Conservation (phyloP, 306 rosid genomes). For the Vigna reflexopilosa region DNA sequence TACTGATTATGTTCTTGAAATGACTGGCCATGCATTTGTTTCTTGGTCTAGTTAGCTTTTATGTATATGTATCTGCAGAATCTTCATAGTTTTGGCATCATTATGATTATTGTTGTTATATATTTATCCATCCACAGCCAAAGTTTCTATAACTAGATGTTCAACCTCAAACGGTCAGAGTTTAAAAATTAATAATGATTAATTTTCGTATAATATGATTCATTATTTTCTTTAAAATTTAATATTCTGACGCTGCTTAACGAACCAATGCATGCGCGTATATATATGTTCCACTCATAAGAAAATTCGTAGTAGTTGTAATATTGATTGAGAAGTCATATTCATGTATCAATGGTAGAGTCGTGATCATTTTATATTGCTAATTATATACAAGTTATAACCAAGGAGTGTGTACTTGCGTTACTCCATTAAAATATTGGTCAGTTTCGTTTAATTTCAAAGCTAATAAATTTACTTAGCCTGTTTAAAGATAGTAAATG, state of each 20-base stretch:
- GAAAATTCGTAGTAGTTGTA: background rate
- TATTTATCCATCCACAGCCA: background rate
- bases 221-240: background rate
- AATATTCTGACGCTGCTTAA: background rate
- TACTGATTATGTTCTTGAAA: slow-evolving; percentile 42
- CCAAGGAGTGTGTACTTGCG: background rate
- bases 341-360: background rate
- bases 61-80: slow-evolving; percentile 53
- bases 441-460: background rate
- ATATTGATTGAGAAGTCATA: background rate
- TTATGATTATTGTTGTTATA: slow-evolving; percentile 3
- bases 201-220: background rate
- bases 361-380: background rate
- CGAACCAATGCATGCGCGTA: background rate
- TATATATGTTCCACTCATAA: background rate
- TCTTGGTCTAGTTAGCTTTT: slow-evolving; percentile 43
- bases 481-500: background rate
- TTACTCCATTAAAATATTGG: slow-evolving; percentile 7
- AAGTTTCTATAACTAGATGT: background rate
- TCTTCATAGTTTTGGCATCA: slow-evolving; percentile 51
- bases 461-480: slow-evolving; percentile 1
- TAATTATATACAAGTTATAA: too few species aligned
- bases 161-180: background rate
- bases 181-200: background rate
- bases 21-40: slow-evolving; percentile 48